phyloP scores from a whole-genome alignment of 768 basidiomycete species.

The Pleurotus ostreatus region DNA sequence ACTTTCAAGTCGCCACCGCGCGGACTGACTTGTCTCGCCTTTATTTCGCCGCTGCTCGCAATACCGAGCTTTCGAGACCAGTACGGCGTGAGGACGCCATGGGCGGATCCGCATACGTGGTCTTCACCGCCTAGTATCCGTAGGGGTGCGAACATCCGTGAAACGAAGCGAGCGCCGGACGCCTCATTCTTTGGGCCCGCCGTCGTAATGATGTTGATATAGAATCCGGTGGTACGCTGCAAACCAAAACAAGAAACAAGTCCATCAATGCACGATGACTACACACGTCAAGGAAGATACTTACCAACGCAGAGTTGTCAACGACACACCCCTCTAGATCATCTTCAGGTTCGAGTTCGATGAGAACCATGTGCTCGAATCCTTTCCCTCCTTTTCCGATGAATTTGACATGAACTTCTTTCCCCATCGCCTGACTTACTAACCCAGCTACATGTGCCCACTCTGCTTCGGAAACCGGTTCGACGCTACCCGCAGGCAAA shows the following conservation, averaged over 20 bases:
- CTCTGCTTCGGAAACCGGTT: slow-evolving; percentile 25
- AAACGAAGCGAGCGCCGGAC: slow-evolving; percentile 34
- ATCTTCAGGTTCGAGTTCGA: slow-evolving; percentile 38
- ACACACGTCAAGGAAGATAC: slow-evolving; percentile 7
- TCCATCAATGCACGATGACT: not conserved
- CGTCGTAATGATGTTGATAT: slow-evolving; percentile 36
- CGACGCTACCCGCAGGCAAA: slow-evolving; percentile 24
- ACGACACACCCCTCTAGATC: slow-evolving; percentile 27
- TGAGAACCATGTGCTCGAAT: slow-evolving; percentile 32
- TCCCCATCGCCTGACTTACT: slow-evolving; percentile 34
- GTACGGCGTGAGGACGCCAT: slow-evolving; percentile 45
- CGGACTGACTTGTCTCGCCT: slow-evolving; percentile 48
- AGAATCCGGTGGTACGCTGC: slow-evolving; percentile 30
- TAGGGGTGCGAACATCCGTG: slow-evolving; percentile 46
- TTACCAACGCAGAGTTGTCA: slow-evolving; percentile 30
- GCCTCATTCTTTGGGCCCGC: slow-evolving; percentile 16
- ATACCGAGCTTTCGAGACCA: slow-evolving; percentile 37
- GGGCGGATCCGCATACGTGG: slow-evolving; percentile 51
- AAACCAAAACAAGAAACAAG: not conserved
- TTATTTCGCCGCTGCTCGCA: slow-evolving; percentile 26
- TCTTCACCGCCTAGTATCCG: slow-evolving; percentile 36
- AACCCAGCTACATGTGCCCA: slow-evolving; percentile 22
- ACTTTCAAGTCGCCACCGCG: slow-evolving; percentile 44
- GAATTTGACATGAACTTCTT: slow-evolving; percentile 32
- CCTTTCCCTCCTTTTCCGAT: slow-evolving; percentile 29